Base-by-base conservation (phyloP, 306 rosid genomes). In the Castanea crenata region DNA sequence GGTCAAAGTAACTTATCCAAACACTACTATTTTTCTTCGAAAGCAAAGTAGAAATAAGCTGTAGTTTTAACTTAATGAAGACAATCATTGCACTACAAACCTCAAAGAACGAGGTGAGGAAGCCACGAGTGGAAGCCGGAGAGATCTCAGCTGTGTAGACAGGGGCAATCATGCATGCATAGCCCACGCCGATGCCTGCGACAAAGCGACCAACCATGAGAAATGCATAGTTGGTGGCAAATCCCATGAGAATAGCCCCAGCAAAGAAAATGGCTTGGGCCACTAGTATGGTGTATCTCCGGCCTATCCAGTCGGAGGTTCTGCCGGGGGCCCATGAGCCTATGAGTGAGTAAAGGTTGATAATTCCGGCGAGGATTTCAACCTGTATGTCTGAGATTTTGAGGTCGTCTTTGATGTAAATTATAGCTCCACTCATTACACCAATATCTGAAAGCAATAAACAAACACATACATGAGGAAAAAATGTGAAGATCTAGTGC, bases 281-380 rank as follows among this genome's bases (percentile, higher is more conserved):
- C 0, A 92, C 72, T 0, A 87, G 89, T 5, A 92, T 94, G 12
- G 97, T 91, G 86, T 91, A 92, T 16, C 97, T 94, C 9, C 98
- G 93, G 4, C 98, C 98, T 0, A 94, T 85, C 98, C 94, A 94
- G 68, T 94, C 97, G 1, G 98, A 94, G 3, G 97, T 92, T 81
- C 91, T 84, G 0, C 98, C 98, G 5, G 98, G 94, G 0, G 86
- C 88, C 14, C 83, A 74, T 0, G 98, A 89, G 5, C 98, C 98
- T 7, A 95, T 20, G 1, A 92, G 88, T n/a, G 85, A 86, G 89
- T 88, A 90, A 0, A 95, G 74, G 81, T 88, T 92, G 19, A 95
- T 82, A 78, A 95, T 92, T 0, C 99, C 97, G 1, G 84, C 38
- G 7, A 95, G 88, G 15, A 95, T 41, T 72, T 92, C 97, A 1